Conservation (phyloP, 2,329 filamentous ascomycete genomes). For the Domatiomyces globalis region DNA sequence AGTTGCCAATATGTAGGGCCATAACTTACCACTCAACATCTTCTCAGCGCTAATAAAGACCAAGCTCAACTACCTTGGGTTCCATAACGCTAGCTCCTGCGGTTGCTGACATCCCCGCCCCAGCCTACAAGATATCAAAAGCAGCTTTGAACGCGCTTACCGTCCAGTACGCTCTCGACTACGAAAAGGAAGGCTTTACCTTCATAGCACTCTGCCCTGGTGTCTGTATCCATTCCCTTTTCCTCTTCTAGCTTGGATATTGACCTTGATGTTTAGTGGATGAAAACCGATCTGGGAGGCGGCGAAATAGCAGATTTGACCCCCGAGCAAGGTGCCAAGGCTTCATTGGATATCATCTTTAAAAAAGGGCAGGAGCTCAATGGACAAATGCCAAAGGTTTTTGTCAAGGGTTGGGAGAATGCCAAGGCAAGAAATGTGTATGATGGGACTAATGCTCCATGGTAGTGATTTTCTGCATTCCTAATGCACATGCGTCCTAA, state of each 20-base stretch:
- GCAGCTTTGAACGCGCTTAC: slow-evolving; percentile 35
- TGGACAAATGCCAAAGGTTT: slow-evolving; percentile 36
- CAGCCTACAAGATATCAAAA: slow-evolving; percentile 3
- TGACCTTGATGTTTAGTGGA: slow-evolving; percentile 25
- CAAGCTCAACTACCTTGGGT: slow-evolving; percentile 15
- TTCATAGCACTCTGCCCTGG: slow-evolving; percentile 33
- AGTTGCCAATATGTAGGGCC: slow-evolving; percentile 31
- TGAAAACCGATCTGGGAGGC: slow-evolving; percentile 29
- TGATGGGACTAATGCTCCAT: no score
- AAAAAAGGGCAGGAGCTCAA: slow-evolving; percentile 26
- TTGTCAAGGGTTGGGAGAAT: slow-evolving; percentile 27
- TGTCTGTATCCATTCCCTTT: slow-evolving; percentile 21
- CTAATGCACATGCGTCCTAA: no score
- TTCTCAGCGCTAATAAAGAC: no score
- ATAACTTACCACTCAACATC: no score
- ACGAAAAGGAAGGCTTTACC: slow-evolving; percentile 29
- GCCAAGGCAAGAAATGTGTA: slow-evolving; percentile 25
- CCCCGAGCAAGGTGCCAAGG: slow-evolving; percentile 26
- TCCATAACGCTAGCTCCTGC: slow-evolving; percentile 24
- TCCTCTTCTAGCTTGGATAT: no score
- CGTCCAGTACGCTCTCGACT: slow-evolving; percentile 28
- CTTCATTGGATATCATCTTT: slow-evolving; percentile 33
- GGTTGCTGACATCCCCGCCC: slow-evolving; percentile 6
- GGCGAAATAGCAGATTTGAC: slow-evolving; percentile 29
- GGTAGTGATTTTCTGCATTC: no score